Conservation (phyloP, 441 rosid species). For the Daphne laureola region DNA sequence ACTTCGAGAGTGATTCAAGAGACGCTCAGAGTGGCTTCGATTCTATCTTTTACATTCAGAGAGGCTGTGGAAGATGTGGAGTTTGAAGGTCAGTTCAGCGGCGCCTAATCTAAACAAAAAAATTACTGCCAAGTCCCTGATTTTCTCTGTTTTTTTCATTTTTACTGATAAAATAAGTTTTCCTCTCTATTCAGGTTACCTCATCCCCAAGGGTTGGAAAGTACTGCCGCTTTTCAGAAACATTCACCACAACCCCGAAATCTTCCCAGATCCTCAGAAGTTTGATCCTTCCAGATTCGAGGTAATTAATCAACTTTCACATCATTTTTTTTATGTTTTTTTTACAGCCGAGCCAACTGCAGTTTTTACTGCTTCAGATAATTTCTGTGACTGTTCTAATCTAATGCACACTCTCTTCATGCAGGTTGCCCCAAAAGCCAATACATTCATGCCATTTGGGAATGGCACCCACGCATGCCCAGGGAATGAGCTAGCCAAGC, state of each 20-base stretch:
- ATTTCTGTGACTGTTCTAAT: background rate
- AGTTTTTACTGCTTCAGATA: background rate
- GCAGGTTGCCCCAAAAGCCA: slow-evolving; percentile 83
- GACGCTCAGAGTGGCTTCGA: slow-evolving; percentile 80
- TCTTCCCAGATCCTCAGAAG: slow-evolving; percentile 72
- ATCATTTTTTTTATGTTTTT: no score
- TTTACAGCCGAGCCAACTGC: no score
- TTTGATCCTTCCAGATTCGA: slow-evolving; percentile 95
- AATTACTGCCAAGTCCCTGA: background rate
- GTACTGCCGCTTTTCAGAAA: slow-evolving; percentile 91
- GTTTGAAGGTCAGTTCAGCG: slow-evolving; percentile 66
- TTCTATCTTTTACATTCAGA: slow-evolving; percentile 88
- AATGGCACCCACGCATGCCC: slow-evolving; percentile 91
- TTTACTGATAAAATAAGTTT: background rate
- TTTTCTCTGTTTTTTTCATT: background rate
- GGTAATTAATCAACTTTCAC: slow-evolving; percentile 28
- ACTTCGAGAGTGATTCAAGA: slow-evolving; percentile 89
- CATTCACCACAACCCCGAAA: slow-evolving; percentile 82
- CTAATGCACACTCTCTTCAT: slow-evolving; percentile 10
- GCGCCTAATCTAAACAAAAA: slow-evolving; percentile 1
- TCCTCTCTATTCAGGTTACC: slow-evolving; percentile 43
- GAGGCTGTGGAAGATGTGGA: slow-evolving; percentile 97
- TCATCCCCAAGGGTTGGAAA: slow-evolving; percentile 98
- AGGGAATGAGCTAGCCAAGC: slow-evolving; percentile 86
- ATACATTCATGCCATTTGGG: slow-evolving; percentile 91